These are phyloP conservation scores for Venturia effusa DNA, from an alignment of 2,329 filamentous ascomycete genomes.

Conservation along the genomic window DNA sequence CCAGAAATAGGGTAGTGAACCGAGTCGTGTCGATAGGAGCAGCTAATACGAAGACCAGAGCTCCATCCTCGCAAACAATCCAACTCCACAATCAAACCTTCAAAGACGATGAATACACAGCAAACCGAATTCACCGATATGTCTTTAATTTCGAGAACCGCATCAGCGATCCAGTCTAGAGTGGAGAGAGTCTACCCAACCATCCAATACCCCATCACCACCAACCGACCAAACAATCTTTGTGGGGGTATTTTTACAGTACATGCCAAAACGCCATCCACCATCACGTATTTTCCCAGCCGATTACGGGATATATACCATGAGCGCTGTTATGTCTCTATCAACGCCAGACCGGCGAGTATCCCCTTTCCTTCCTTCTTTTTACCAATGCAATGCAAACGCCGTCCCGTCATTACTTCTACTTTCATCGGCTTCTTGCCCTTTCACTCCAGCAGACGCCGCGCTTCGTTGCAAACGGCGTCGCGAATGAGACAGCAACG, in stretches of 20 bases:
- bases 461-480: not conserved
- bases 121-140: too few relatives aligned
- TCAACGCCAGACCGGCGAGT: not conserved
- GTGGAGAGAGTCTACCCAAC: slow-evolving; percentile 4
- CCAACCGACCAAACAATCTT: not conserved
- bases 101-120: too few relatives aligned
- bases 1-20: too few relatives aligned
- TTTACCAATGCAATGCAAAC: not conserved
- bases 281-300: not conserved
- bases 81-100: too few relatives aligned
- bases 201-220: not conserved
- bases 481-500: not conserved
- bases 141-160: not conserved
- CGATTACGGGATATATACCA: not conserved
- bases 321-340: not conserved
- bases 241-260: slow-evolving; percentile 5
- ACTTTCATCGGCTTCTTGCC: not conserved
- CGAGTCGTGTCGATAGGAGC: too few relatives aligned
- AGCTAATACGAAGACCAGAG: too few relatives aligned
- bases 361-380: not conserved
- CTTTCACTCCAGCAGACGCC: not conserved
- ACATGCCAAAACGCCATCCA: not conserved
- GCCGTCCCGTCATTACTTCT: not conserved
- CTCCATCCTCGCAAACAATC: too few relatives aligned
- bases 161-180: slow-evolving; percentile 4